A percentile compares a stretch with the other conserved stretches of the same genome.
phyloP scores from a whole-genome alignment of 164 flowering plant genomes.

The Aristolochia californica region DNA sequence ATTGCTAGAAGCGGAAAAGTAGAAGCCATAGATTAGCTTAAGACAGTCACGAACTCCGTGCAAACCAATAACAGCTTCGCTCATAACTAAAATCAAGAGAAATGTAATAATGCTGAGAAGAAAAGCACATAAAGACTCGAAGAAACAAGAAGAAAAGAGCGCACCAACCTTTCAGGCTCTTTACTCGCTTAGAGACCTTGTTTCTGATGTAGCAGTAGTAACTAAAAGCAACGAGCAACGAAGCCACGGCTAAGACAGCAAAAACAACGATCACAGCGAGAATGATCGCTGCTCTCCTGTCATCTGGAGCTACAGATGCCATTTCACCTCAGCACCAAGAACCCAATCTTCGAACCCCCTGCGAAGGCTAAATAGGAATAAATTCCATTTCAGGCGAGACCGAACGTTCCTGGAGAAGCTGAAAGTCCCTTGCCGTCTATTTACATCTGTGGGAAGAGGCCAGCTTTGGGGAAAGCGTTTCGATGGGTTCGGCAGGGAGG shows the following conservation, averaged over 20 bases:
- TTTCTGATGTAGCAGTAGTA: slow-evolving; percentile 85
- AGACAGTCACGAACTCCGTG: not conserved
- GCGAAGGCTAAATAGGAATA: too few species aligned
- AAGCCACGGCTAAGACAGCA: slow-evolving; percentile 56
- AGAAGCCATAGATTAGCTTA: too few species aligned
- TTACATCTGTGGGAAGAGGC: too few species aligned
- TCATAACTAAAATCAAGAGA: not conserved
- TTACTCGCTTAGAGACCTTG: slow-evolving; percentile 56
- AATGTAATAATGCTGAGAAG: not conserved
- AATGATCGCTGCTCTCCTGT: slow-evolving; percentile 36
- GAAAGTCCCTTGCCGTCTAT: too few species aligned
- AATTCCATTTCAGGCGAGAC: too few species aligned
- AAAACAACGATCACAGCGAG: slow-evolving; percentile 49
- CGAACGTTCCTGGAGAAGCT: too few species aligned
- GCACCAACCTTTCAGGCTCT: slow-evolving; percentile 30
- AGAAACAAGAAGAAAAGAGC: slow-evolving; percentile 1
- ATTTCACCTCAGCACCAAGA: not conserved
- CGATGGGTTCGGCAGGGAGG: too few species aligned
- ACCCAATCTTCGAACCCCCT: not conserved
- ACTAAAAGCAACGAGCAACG: slow-evolving; percentile 64
- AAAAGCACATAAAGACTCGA: not conserved
- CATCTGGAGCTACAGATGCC: slow-evolving; percentile 16
- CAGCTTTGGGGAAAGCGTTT: too few species aligned
- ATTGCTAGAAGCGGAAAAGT: too few species aligned
- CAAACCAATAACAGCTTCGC: not conserved